Percentiles rank a stretch among this genome's conserved stretches.
These are phyloP conservation scores for Solanum tarijense DNA, from an alignment of 257 asterid genomes.

Conservation along the genomic window DNA sequence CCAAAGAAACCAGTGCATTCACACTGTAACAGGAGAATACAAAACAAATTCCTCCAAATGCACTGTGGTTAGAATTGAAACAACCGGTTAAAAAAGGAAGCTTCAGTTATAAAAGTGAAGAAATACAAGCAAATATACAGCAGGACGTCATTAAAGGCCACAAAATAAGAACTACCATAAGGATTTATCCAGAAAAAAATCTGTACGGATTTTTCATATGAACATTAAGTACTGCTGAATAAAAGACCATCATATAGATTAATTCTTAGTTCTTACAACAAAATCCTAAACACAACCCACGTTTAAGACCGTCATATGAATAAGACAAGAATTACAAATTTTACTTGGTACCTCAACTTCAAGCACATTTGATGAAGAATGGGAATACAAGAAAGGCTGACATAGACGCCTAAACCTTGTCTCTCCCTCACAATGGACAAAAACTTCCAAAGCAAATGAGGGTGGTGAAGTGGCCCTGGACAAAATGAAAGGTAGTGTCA, in stretches of 20 bases:
- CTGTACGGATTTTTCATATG: background rate
- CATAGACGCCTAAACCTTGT: constrained; percentile 88
- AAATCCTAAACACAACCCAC: background rate
- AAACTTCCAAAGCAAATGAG: constrained; percentile 80
- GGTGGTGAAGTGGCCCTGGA: constrained; percentile 92
- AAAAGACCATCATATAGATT: background rate
- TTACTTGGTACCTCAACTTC: constrained; percentile 71
- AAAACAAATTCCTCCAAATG: background rate
- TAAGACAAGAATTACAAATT: background rate
- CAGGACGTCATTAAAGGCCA: background rate
- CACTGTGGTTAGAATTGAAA: background rate
- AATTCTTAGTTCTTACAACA: background rate
- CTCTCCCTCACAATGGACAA: constrained; percentile 93
- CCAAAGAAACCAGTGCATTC: background rate
- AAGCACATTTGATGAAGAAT: constrained; percentile 85
- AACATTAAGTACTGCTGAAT: background rate
- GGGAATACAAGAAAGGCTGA: constrained; percentile 85
- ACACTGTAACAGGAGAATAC: background rate
- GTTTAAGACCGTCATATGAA: background rate
- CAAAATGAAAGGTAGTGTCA: background rate
- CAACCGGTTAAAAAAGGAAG: background rate
- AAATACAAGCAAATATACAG: background rate
- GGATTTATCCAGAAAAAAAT: background rate
- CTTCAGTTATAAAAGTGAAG: background rate
- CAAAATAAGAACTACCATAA: background rate